Conservation (phyloP, 2,329 filamentous ascomycete species). For the Tolypocladium nubicola region DNA sequence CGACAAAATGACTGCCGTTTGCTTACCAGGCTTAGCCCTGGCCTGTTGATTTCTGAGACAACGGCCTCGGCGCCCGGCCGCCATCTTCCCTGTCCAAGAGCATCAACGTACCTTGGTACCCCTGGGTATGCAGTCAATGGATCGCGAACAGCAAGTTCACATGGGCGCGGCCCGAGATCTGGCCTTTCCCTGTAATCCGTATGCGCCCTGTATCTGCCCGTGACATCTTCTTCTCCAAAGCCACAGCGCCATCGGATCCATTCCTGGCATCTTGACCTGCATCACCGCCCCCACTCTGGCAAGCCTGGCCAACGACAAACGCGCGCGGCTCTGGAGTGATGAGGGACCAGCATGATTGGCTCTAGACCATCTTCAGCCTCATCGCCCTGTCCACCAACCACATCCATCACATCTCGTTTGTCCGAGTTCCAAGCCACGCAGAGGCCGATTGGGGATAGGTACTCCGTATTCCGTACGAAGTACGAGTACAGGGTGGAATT, state of each 20-base stretch:
- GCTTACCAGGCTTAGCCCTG: neutral
- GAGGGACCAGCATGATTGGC: neutral
- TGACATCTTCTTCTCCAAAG: neutral
- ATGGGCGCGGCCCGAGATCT: neutral
- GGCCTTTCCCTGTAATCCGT: neutral
- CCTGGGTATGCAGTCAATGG: neutral
- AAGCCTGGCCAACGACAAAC: neutral
- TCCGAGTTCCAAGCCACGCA: no score
- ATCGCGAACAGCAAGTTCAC: neutral
- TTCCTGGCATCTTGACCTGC: neutral
- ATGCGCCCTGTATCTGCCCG: neutral
- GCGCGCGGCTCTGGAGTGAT: neutral
- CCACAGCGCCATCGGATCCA: neutral
- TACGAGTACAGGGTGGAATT: neutral
- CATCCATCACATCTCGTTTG: neutral
- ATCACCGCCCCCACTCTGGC: neutral
- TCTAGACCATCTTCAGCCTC: neutral
- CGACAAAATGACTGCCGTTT: neutral
- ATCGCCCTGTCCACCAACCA: neutral
- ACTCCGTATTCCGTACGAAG: no score
- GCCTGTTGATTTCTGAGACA: neutral
- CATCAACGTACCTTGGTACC: neutral
- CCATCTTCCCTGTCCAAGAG: neutral
- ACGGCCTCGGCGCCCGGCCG: neutral
- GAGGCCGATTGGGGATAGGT: neutral